These are phyloP conservation scores for Echeveria elegans DNA, from an alignment of 164 flowering plant species.

Conservation along the genomic window DNA sequence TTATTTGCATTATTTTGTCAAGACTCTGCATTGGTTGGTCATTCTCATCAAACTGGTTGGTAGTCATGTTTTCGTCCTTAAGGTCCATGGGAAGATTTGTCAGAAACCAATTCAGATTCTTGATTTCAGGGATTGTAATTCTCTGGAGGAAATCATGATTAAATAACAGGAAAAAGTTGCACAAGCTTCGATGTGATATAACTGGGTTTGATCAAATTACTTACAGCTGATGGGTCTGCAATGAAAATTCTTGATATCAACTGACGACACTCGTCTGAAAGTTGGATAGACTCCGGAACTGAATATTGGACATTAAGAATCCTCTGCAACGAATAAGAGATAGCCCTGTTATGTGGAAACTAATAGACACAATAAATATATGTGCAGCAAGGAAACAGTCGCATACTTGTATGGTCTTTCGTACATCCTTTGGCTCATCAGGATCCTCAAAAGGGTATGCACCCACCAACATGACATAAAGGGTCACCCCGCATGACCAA, in stretches of 20 bases:
- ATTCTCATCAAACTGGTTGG: conserved; percentile 50
- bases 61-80: conserved; percentile 39
- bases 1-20: conserved; percentile 76
- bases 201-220: not conserved
- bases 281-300: conserved; percentile 71
- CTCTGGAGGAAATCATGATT: conserved; percentile 29
- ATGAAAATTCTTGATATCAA: conserved; percentile 82
- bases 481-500: conserved; percentile 88
- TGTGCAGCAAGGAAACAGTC: not conserved
- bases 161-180: not conserved
- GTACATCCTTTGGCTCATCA: conserved; percentile 66
- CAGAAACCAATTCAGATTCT: conserved; percentile 68
- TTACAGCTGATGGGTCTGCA: conserved; percentile 21
- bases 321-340: conserved; percentile 41
- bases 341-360: not conserved
- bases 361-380: not conserved
- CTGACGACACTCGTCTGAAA: conserved; percentile 73
- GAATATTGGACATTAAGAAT: conserved; percentile 75
- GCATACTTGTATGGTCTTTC: conserved; percentile 62
- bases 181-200: not conserved
- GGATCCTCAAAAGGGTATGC: conserved; percentile 91
- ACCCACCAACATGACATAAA: conserved; percentile 86
- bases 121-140: conserved; percentile 64
- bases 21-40: conserved; percentile 71
- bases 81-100: conserved; percentile 75